Evolutionary conservation across 23 red algal genomes (phyloP), one percentile per base, ranked within the genome.

Genomic region (Gracilaria caudata): DNA sequence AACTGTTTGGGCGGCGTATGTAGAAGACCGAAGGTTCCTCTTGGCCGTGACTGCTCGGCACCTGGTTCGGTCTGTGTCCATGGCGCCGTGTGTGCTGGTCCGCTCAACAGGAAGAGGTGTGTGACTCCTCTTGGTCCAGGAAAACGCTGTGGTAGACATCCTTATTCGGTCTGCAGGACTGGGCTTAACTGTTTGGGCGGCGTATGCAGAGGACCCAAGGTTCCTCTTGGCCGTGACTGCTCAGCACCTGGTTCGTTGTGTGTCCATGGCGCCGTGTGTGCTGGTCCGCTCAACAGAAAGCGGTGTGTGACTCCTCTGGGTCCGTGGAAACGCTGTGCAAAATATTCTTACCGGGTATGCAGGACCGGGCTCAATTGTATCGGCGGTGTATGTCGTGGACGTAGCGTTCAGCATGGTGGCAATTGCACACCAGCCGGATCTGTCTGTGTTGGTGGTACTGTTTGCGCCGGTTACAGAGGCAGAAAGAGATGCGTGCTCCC

Each of bases 261-360:
- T 84, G 80, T 28, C 6, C 16, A 46, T 57, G 83, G 66, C 20
- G 34, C 47, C 10, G 29, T 76, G 36, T 87, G 83, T 59, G 65
- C 83, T 61, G 83, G 83, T 7, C 14, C 68, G 0, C 0, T 0
- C 0, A 12, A 41, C n/a, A n/a, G n/a, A n/a, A n/a, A n/a, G n/a
- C n/a, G n/a, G n/a, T n/a, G n/a, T n/a, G n/a, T n/a, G n/a, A n/a
- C n/a, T n/a, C n/a, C n/a, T n/a, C n/a, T n/a, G n/a, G n/a, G n/a
- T n/a, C n/a, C n/a, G n/a, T n/a, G n/a, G n/a, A n/a, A n/a, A n/a
- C n/a, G n/a, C n/a, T n/a, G n/a, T n/a, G n/a, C n/a, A n/a, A n/a
- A n/a, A n/a, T n/a, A n/a, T n/a, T n/a, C 81, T 14, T 86, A 21
- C 59, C 72, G 81, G 81, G 41, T 58, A 0, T 86, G 81, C 37